These are phyloP conservation scores for Huntiella decipiens DNA, from an alignment of 2,329 filamentous ascomycete genomes.

Conservation along the genomic window DNA sequence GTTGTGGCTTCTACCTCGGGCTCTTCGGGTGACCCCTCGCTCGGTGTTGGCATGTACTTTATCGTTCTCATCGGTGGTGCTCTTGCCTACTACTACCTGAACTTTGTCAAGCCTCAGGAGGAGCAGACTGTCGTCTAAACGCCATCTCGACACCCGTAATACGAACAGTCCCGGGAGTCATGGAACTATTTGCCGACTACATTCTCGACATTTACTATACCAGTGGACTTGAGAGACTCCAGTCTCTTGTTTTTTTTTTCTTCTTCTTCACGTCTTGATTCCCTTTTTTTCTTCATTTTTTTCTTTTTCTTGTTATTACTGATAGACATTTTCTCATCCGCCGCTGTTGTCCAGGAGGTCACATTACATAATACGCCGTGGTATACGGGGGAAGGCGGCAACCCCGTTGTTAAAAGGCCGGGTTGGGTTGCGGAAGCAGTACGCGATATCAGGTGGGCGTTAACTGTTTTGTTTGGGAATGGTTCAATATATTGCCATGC, in stretches of 20 bases:
- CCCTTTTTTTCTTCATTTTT: not conserved
- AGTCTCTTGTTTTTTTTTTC: not conserved
- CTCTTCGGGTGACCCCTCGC: conserved; percentile 31
- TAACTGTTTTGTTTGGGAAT: no score
- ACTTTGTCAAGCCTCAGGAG: conserved; percentile 50
- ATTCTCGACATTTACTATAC: not conserved
- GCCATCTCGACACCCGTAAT: not conserved
- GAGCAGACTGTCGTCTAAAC: conserved; percentile 14
- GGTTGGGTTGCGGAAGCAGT: no score
- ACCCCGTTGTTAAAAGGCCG: no score
- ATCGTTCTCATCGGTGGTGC: conserved; percentile 60
- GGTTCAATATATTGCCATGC: no score
- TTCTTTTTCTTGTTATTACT: not conserved
- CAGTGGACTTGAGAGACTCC: not conserved
- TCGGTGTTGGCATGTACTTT: conserved; percentile 68
- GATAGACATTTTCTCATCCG: not conserved
- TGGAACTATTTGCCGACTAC: no score
- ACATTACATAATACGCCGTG: no score
- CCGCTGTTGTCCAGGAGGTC: no score
- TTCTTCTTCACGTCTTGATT: not conserved
- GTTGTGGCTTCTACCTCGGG: conserved; percentile 28
- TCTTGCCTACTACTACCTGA: conserved; percentile 63
- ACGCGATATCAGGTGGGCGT: no score
- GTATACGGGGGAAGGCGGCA: no score
- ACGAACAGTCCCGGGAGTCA: not conserved